Base-by-base conservation (phyloP, 2,329 filamentous ascomycete genomes). In the Colletotrichum magnum region DNA sequence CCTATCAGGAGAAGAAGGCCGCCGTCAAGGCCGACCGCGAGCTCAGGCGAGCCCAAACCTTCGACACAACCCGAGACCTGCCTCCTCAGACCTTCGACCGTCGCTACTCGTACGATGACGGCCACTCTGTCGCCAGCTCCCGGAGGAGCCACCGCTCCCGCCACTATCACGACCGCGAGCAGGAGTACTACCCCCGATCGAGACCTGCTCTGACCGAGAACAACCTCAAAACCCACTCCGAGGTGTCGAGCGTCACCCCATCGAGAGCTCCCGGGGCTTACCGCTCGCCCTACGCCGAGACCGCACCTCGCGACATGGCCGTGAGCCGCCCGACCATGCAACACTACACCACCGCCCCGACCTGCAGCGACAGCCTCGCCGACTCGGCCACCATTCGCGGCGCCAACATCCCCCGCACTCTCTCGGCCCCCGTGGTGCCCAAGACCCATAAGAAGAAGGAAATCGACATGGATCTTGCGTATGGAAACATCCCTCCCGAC, bases 401-500 rank as follows among this genome's bases (percentile, higher is more conserved):
- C 51, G 70, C 63, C n/a, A 75, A 81, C 68, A 72, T 80, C 10
- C 79, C 79, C 54, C 84, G 80, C 16, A 76, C 78, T 36, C 70
- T 74, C 26, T 86, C 86, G 6, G 81, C 85, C 21, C 78, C 82
- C 1, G 76, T 81, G 10, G 72, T 84, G 21, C 74, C 74, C 28
- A 72, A 72, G 54, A 70, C 57, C 70, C 74, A 74, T 70, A 75
- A 74, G 71, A 75, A 75, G 52, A 84, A 87, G 73, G 84, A 90
- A 64, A 90, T 97, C 74, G 95, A 98, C 76, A 94, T 97, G 93
- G 88, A 97, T 77, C 86, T 98, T 7, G 95, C 95, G 7, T 98
- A 98, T 75, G 95, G 95, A 69, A 91, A 93, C 60, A 85, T 96
- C 0, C 93, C 93, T 1, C 90, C 93, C 65, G 89, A 94, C 74